Evolutionary conservation across 768 basidiomycete genomes (phyloP).

Genomic region (Podaxis carcinomalis): DNA sequence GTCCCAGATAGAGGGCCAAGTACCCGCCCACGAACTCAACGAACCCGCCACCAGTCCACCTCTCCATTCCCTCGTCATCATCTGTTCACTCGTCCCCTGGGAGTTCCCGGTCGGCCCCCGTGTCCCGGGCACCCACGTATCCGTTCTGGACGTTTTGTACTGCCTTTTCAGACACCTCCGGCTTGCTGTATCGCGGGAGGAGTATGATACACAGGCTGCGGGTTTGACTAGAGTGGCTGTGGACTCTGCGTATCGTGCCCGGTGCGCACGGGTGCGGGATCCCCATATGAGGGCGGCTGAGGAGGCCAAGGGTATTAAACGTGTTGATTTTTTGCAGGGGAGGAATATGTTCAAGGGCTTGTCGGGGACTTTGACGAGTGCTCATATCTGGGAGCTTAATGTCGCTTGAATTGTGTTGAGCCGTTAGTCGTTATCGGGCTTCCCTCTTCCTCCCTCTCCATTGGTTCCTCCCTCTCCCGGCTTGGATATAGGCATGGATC

Average conservation of each 20-base stretch:
- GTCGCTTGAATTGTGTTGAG: constrained; percentile 19
- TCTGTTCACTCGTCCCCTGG: constrained; percentile 25
- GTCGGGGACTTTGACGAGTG: constrained; percentile 35
- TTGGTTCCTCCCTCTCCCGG: background rate
- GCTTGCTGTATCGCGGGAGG: constrained; percentile 34
- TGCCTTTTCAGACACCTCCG: constrained; percentile 46
- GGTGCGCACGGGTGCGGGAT: constrained; percentile 32
- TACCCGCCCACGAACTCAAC: constrained; percentile 24
- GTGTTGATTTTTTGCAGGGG: constrained; percentile 51
- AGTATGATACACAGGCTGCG: constrained; percentile 36
- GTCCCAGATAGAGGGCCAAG: constrained; percentile 18
- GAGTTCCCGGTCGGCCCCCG: constrained; percentile 29
- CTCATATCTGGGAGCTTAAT: constrained; percentile 42
- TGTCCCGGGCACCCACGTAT: constrained; percentile 27
- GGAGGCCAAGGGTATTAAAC: constrained; percentile 45
- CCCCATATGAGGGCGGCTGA: constrained; percentile 29
- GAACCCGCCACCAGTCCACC: constrained; percentile 16
- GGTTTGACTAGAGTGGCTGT: constrained; percentile 31
- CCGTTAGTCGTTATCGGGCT: background rate
- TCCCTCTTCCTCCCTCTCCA: background rate
- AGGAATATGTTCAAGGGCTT: constrained; percentile 45
- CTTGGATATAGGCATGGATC: background rate
- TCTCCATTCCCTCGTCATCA: constrained; percentile 28
- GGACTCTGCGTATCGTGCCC: constrained; percentile 39
- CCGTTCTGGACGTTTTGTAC: constrained; percentile 46